Evolutionary conservation across 495 filamentous ascomycete species (phyloP), one percentile per base, ranked within the genome.

Genomic region (Physcia stellaris): DNA sequence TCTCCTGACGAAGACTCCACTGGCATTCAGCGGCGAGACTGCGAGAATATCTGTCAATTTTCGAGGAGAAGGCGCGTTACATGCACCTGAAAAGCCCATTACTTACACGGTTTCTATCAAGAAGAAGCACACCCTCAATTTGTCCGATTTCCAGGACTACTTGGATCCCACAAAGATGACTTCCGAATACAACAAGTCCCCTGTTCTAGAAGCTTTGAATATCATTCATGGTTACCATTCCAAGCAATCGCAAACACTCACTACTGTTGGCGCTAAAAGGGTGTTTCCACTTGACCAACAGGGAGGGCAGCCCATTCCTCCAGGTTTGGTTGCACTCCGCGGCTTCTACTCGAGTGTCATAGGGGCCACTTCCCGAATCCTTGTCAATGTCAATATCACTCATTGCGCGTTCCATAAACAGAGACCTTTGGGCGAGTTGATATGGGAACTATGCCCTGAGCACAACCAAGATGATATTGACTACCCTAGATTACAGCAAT

Each of bases 311-410:
- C 39, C 32, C 10, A 48, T 51, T 16, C 52, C 50, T 7, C 51
- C 50, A 9, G 67, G 66, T 5, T 53, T 74, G 0, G 52, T 67
- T 1, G 66, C 69, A 3, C 54, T 79, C 0, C 70, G 79, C 35
- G 80, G 80, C 0, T 83, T 70, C 46, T 80, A 79, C 42, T 63
- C 75, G 36, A 82, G 77, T 55, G 70, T 77, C 11, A 74, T 79
- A 17, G 61, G 68, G 0, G 76, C 73, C 6, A 82, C 80, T 3
- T 68, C 71, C 3, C 67, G 78, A 4, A 47, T 80, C 9, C 13
- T 28, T 7, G 9, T 28, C 13, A 28, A 28, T 28, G 26, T 28
- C 9, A 7, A 28, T 7, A 13, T 28, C 26, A 28, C 7, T 7
- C 26, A 28, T 28, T 7, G 7, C 26, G 26, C 26, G 7, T 7